These are phyloP conservation scores for Dissophora globulifera DNA, from an alignment of 192 early-diverging fungal genomes.

Conservation along the genomic window DNA sequence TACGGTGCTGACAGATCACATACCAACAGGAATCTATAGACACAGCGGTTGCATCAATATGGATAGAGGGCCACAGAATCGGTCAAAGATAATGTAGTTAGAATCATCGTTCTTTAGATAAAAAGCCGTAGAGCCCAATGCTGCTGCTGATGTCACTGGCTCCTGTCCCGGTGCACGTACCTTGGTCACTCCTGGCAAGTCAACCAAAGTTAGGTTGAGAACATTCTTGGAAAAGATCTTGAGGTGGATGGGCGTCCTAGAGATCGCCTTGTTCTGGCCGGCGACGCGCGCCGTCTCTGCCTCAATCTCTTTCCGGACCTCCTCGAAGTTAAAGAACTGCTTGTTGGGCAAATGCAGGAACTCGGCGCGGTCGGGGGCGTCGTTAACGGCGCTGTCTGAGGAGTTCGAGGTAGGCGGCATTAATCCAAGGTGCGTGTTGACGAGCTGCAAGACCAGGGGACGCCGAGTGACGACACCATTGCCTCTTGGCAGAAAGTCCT, in stretches of 20 bases:
- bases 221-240: conserved; percentile 82
- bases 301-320: conserved; percentile 84
- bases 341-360: conserved; percentile 82
- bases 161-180: conserved; percentile 38
- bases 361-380: conserved; percentile 57
- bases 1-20: conserved; percentile 3
- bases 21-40: conserved; percentile 59
- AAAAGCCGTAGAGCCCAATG: too few relatives aligned
- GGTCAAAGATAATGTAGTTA: not conserved
- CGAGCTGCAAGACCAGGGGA: conserved; percentile 83
- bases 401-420: conserved; percentile 24
- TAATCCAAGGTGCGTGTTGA: conserved; percentile 60
- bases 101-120: too few relatives aligned
- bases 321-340: conserved; percentile 79
- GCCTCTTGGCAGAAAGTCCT: conserved; percentile 96
- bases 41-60: not conserved
- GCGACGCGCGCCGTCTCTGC: conserved; percentile 82
- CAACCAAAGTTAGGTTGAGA: conserved; percentile 83
- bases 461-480: conserved; percentile 87
- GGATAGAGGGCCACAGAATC: not conserved
- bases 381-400: conserved; percentile 39
- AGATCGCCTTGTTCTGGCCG: conserved; percentile 83
- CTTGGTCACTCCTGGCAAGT: conserved; percentile 87
- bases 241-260: conserved; percentile 79
- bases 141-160: too few relatives aligned